phyloP scores from a whole-genome alignment of 108 stramenopile species.

The Skeletonema costatum region DNA sequence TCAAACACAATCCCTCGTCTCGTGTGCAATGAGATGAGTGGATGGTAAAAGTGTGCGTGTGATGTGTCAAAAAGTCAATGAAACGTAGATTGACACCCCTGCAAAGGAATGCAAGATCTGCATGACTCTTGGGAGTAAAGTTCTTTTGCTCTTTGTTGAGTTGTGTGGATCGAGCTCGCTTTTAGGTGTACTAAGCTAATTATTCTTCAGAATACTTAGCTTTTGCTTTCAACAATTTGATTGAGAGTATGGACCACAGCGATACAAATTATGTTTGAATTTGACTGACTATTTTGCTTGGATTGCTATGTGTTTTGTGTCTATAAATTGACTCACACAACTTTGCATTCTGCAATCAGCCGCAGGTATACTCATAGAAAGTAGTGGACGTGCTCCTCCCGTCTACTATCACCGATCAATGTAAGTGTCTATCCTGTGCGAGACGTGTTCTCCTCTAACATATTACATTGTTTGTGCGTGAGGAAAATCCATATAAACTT shows the following conservation, averaged over 20 bases:
- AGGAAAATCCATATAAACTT: too few species aligned
- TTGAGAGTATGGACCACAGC: background rate
- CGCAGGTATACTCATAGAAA: too few species aligned
- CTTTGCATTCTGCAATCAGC: too few species aligned
- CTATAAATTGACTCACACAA: too few species aligned
- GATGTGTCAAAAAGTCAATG: background rate
- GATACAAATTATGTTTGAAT: background rate
- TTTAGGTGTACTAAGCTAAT: background rate
- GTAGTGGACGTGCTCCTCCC: too few species aligned
- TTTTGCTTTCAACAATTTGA: background rate
- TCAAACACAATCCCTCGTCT: background rate
- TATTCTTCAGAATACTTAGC: background rate
- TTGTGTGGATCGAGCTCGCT: background rate
- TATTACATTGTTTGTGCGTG: too few species aligned
- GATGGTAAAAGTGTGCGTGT: background rate
- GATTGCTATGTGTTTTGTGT: too few species aligned
- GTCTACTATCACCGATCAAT: too few species aligned
- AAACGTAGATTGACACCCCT: constrained; percentile 1
- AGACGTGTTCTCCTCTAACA: too few species aligned
- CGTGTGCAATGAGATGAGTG: too few species aligned
- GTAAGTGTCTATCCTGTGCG: too few species aligned
- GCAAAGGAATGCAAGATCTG: background rate
- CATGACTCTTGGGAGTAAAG: background rate
- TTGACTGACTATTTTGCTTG: background rate
- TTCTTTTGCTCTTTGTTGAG: background rate